Evolutionary conservation across 495 filamentous ascomycete species (phyloP), one percentile per base, ranked within the genome.

Genomic region (Geopyxis carbonaria): DNA sequence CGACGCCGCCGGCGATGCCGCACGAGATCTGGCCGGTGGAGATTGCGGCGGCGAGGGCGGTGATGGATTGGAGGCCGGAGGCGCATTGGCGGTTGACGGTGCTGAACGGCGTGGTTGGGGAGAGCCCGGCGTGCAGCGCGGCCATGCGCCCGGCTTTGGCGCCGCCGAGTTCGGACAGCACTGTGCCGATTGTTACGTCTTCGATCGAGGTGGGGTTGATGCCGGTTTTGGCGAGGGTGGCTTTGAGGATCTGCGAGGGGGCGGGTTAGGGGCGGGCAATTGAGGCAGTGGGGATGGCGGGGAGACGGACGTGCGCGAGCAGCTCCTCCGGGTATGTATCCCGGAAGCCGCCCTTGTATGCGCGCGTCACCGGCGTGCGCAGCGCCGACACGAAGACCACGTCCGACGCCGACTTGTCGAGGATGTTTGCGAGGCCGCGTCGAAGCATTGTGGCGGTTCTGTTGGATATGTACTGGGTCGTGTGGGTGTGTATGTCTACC

Each of bases 141-240:
- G 82, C 81, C 84, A 91, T 92, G 45, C 86, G 78, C 23, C 80
- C 82, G 9, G 83, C 83, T 64, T 94, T 94, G 39, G 73, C 75
- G 41, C 85, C 85, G 38, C 86, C 86, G 18, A 94, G 80, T 56
- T 92, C 82, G 38, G 80, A 78, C 27, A 94, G 70, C 11, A 93
- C 86, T 35, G 81, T 83, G 43, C 86, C 86, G 47, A 93, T 75
- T 40, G 72, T 70, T 10, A 93, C 74, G 48, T 93, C 86, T 50
- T 87, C 65, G 45, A 94, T 75, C 13, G 62, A 47, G 5, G 69
- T 59, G 0, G 80, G 76, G 46, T 80, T 68, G 42, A 92, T 76
- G 45, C 76, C 72, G 2, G 82, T 76, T 21, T 70, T 69, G 45
- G 72, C 71, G 37, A 91, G 65, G 6, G 85, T 92, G 5, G 81